A percentile compares a stretch with the other conserved stretches of the same genome.
phyloP scores from a whole-genome alignment of 352 stramenopile genomes.

The Phytophthora aleatoria region DNA sequence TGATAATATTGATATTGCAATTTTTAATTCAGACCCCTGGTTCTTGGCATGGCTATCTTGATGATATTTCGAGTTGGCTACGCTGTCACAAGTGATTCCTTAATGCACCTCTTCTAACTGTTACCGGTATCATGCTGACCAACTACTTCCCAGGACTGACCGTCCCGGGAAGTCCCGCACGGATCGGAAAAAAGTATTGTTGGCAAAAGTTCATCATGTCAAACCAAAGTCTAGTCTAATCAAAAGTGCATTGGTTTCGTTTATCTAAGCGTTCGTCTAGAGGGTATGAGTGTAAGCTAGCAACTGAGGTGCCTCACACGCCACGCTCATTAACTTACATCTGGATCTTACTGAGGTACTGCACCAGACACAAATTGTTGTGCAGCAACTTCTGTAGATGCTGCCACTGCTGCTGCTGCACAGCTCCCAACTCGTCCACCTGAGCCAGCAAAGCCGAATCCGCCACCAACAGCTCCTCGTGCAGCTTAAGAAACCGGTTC shows the following conservation, averaged over 20 bases:
- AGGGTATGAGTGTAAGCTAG: background rate
- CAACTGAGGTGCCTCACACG: background rate
- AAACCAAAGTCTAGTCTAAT: background rate
- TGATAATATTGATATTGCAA: too few species aligned
- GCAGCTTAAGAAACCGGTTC: constrained; percentile 87
- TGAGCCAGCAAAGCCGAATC: constrained; percentile 57
- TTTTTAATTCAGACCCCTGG: too few species aligned
- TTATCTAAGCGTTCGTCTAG: constrained; percentile 12
- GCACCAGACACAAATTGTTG: constrained; percentile 87
- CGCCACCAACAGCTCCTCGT: constrained; percentile 73
- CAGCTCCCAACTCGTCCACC: constrained; percentile 55
- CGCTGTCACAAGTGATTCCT: too few species aligned
- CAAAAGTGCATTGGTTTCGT: constrained; percentile 26
- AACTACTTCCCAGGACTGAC: too few species aligned
- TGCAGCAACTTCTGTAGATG: constrained; percentile 82
- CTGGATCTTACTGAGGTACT: constrained; percentile 90
- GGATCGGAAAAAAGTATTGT: too few species aligned
- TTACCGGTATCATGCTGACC: too few species aligned
- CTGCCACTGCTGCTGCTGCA: constrained; percentile 82
- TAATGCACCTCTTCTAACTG: too few species aligned
- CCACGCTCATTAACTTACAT: constrained; percentile 52
- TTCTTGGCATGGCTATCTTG: too few species aligned
- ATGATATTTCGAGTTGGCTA: too few species aligned
- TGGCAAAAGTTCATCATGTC: too few species aligned
- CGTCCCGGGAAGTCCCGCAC: too few species aligned